Evolutionary conservation across 2,329 filamentous ascomycete species (phyloP), one percentile per base, ranked within the genome.

Genomic region (Exophiala phaeomuriformis): DNA sequence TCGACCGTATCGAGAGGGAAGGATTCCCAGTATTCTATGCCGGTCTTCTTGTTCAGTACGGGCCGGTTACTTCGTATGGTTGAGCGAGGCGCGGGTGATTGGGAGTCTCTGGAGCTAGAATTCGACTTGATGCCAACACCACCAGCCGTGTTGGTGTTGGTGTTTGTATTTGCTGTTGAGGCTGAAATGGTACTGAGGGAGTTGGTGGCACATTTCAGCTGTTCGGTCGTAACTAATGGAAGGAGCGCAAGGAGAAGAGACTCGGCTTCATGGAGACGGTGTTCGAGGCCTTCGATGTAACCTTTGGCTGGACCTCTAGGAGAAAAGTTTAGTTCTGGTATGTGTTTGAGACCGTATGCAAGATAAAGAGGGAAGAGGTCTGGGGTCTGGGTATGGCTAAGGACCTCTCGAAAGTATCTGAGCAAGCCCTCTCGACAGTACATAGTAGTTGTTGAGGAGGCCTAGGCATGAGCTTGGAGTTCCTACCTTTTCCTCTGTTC

Each of bases 291-390:
- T 61, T 75, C 72, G 12, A 71, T 67, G 48, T 75, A 74, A 5
- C 73, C 73, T 56, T 75, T 75, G n/a, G 72, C 68, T 4, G 73
- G 73, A 1, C 73, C 73, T 47, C 73, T 75, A 36, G 29, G 29
- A 9, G 2, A 43, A 19, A 49, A 33, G 9, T 29, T 46, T 40
- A 44, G 39, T 5, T 43, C 37, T n/a, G 2, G 7, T n/a, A n/a
- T n/a, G 33, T 7, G n/a, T 36, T n/a, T 19, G 19, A 19, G 19
- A 19, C 19, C 19, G 2, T 1, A 19, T 19, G 19, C 19, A 19
- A 19, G 33, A 36, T 36, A 28, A 29, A 3, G 10, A 3, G 19
- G 1, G 7, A 3, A 28, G 40, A 43, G 5, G 19, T 2, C 1
- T 5, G 40, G 19, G 12, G 2, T 32, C 3, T 2, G 19, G 19